These are phyloP conservation scores for Pyrrhoderma lamaoense DNA, from an alignment of 1,284 basidiomycete genomes.

Conservation along the genomic window DNA sequence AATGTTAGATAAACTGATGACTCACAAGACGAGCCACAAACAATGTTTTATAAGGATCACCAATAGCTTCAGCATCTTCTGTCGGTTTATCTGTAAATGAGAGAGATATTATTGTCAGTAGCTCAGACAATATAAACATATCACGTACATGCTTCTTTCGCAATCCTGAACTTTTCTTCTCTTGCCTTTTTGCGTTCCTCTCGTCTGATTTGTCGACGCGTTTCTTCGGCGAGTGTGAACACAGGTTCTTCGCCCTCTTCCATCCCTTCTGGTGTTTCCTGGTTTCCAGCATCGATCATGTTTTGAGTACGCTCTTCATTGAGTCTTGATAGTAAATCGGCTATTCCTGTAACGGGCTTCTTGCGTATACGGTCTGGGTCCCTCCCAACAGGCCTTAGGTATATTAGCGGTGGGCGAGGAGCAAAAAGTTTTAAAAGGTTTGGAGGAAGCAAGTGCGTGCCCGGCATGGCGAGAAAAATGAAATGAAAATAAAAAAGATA, in stretches of 20 bases:
- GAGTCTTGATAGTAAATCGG: conserved; percentile 60
- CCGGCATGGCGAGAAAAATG: conserved; percentile 45
- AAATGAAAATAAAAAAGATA: not conserved
- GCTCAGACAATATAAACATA: conserved; percentile 5
- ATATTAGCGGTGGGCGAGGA: conserved; percentile 82
- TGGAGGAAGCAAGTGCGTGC: conserved; percentile 84
- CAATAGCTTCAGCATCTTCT: conserved; percentile 87
- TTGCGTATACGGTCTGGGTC: conserved; percentile 69
- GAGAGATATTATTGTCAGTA: conserved; percentile 16
- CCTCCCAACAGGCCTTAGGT: conserved; percentile 74
- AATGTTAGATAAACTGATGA: conserved; percentile 12
- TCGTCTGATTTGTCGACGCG: conserved; percentile 66
- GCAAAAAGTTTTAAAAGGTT: conserved; percentile 94
- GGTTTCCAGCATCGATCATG: conserved; percentile 49
- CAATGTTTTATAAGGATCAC: conserved; percentile 97
- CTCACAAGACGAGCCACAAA: conserved; percentile 89
- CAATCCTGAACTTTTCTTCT: conserved; percentile 71
- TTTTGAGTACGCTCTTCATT: conserved; percentile 70
- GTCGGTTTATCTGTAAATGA: conserved; percentile 71
- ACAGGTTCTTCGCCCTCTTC: conserved; percentile 76
- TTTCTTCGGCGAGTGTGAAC: conserved; percentile 72
- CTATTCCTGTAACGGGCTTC: conserved; percentile 73
- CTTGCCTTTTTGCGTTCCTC: conserved; percentile 78
- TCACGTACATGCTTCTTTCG: conserved; percentile 76
- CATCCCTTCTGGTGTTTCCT: conserved; percentile 45